These are phyloP conservation scores for Diplodia seriata DNA, from an alignment of 2,329 filamentous ascomycete genomes.

Conservation along the genomic window DNA sequence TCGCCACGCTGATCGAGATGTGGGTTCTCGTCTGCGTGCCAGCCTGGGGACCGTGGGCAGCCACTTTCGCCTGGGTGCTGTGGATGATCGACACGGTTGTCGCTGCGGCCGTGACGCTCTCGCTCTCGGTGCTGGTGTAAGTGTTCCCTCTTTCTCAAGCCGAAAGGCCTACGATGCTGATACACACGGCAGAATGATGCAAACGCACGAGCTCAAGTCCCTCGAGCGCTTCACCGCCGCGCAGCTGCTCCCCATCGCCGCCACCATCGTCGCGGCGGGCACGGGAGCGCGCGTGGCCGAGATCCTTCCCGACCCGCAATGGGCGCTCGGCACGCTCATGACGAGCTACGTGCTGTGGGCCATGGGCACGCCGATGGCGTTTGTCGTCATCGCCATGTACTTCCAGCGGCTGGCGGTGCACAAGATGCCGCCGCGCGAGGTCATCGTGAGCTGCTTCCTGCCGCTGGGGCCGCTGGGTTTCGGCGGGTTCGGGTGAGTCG, in stretches of 20 bases:
- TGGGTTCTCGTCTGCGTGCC: slow-evolving; percentile 63
- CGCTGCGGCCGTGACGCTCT: slow-evolving; percentile 52
- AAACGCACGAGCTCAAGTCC: slow-evolving; percentile 26
- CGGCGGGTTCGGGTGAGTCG: slow-evolving; percentile 59
- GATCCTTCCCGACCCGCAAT: slow-evolving; percentile 58
- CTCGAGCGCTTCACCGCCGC: slow-evolving; percentile 62
- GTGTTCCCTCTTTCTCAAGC: background rate
- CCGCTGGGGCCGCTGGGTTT: slow-evolving; percentile 70
- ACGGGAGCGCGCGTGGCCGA: slow-evolving; percentile 67
- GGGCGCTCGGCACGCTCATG: slow-evolving; percentile 66
- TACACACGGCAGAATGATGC: slow-evolving; percentile 4
- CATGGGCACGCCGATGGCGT: slow-evolving; percentile 64
- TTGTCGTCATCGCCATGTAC: slow-evolving; percentile 68
- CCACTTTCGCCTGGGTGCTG: slow-evolving; percentile 50
- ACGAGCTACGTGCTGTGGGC: slow-evolving; percentile 71
- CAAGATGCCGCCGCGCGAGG: slow-evolving; percentile 66
- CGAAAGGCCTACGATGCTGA: background rate
- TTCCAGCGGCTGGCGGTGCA: slow-evolving; percentile 70
- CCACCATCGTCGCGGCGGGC: slow-evolving; percentile 67
- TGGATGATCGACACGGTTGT: slow-evolving; percentile 56
- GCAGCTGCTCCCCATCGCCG: slow-evolving; percentile 68
- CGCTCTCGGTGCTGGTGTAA: slow-evolving; percentile 57
- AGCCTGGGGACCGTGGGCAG: slow-evolving; percentile 62
- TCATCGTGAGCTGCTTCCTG: slow-evolving; percentile 69
- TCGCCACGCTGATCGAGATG: slow-evolving; percentile 71